Base-by-base conservation (phyloP, 2,329 filamentous ascomycete species). In the Colletotrichum lupini region DNA sequence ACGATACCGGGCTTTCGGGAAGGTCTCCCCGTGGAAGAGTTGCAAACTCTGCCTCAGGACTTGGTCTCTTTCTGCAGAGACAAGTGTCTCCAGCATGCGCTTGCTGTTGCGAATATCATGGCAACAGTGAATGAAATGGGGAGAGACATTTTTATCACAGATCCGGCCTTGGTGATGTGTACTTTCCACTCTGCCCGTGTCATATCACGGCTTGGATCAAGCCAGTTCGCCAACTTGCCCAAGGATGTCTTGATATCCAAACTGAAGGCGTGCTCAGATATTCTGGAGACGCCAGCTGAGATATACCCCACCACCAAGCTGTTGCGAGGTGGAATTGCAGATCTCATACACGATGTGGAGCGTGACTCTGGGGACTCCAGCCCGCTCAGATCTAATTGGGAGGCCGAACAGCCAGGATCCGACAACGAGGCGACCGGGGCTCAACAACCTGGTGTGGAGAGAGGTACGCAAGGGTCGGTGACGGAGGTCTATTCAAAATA, bases 1-100 rank as follows among this genome's bases (percentile, higher is more conserved):
- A 73, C 76, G 0, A 77, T 78, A 1, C 77, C 77, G 0, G 77
- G 67, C 2, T 67, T 74, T 28, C 62, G 72, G 2, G 72, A 74
- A 53, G 72, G 72, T 0, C 58, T 74, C 0, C 53, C 67, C 1
- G 8, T 66, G 1, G 67, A 66, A 30, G 72, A 74, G 11, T 19
- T 74, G 4, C 35, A 52, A 24, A 24, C 7, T 2, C 32, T 74
- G 1, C 46, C 72, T 2, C 14, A 57, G 4, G 61, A 61, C 5
- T 60, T 62, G 22, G 62, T 70, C 28, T 42, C 57, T 8, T 66
- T 57, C 28, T 74, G 72, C 22, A 60, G 72, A 8, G 52, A 61
- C 0, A 53, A 64, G 12, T 74, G 72, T n/a, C 72, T 74, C 52
- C 49, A 66, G 14, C 67, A 74, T 14, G 72, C 67, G 9, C 72